Conservation (phyloP, 768 basidiomycete species). For the Chalciporus chontae region DNA sequence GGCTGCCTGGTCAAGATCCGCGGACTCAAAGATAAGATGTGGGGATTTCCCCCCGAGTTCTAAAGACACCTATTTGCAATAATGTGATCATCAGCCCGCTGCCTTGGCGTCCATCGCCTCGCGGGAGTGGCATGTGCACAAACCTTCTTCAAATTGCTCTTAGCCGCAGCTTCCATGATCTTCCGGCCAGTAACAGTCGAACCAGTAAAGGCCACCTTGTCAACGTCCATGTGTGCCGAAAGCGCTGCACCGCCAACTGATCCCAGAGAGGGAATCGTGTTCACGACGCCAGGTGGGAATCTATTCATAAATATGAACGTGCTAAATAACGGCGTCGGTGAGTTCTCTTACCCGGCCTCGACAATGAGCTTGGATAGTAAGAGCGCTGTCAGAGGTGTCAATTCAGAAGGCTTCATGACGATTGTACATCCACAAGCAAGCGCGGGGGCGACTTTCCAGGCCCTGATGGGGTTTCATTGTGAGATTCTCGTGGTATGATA, state of each 20-base stretch:
- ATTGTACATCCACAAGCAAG: conserved; percentile 90
- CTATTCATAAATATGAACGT: conserved; percentile 35
- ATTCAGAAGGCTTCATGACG: conserved; percentile 92
- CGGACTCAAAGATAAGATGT: conserved; percentile 85
- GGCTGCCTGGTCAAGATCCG: conserved; percentile 82
- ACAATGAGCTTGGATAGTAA: conserved; percentile 76
- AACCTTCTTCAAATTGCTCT: conserved; percentile 92
- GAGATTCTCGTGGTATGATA: conserved; percentile 1
- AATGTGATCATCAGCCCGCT: conserved; percentile 8
- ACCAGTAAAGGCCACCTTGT: conserved; percentile 96
- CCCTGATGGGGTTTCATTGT: conserved; percentile 36
- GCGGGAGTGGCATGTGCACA: conserved; percentile 25
- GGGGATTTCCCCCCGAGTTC: conserved; percentile 95
- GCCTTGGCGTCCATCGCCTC: conserved; percentile 17
- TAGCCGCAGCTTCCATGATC: conserved; percentile 89
- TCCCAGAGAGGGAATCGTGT: conserved; percentile 83
- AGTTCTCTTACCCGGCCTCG: conserved; percentile 69
- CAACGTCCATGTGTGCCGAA: conserved; percentile 76
- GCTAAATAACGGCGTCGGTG: conserved; percentile 10
- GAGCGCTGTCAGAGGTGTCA: conserved; percentile 80
- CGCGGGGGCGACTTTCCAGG: conserved; percentile 93
- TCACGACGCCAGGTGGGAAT: conserved; percentile 89
- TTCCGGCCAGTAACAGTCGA: conserved; percentile 86
- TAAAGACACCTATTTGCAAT: conserved; percentile 62
- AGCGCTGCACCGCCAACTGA: conserved; percentile 82